Evolutionary conservation across 495 filamentous ascomycete species (phyloP).

Genomic region (Penicillium roqueforti): DNA sequence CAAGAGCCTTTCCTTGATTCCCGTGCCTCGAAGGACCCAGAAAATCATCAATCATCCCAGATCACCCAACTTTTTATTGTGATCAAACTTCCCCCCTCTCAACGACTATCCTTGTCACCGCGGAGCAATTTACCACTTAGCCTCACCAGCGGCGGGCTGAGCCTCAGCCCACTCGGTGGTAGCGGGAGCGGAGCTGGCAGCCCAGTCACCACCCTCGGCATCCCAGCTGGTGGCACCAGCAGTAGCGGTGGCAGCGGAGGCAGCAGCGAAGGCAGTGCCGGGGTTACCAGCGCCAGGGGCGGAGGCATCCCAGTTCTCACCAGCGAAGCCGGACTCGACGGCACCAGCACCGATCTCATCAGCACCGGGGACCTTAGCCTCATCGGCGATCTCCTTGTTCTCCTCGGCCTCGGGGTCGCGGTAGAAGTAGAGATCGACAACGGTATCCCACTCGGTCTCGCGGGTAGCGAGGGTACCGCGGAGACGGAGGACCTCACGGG

Average conservation of each 20-base stretch:
- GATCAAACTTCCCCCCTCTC: conserved; percentile 29
- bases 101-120: conserved; percentile 33
- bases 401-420: conserved; percentile 98
- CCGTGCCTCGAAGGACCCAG: conserved; percentile 7
- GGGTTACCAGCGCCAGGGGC: conserved; percentile 56
- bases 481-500: conserved; percentile 98
- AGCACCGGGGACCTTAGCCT: conserved; percentile 62
- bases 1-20: conserved; percentile 22
- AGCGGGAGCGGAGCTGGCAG: conserved; percentile 54
- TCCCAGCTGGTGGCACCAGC: conserved; percentile 73
- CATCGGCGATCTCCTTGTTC: conserved; percentile 80
- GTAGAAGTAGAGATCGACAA: conserved; percentile 99
- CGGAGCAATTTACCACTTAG: conserved; percentile 59
- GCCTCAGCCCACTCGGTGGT: conserved; percentile 68
- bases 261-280: conserved; percentile 58
- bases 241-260: conserved; percentile 44
- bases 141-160: conserved; percentile 39
- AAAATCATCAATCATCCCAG: conserved; percentile 24
- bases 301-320: conserved; percentile 53
- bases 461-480: conserved; percentile 91
- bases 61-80: conserved; percentile 27
- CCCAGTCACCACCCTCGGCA: conserved; percentile 69
- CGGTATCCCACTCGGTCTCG: conserved; percentile 95
- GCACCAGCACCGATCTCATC: conserved; percentile 81
- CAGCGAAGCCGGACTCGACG: conserved; percentile 75